phyloP scores from a whole-genome alignment of 2,329 filamentous ascomycete genomes.

The Colletotrichum sp. region DNA sequence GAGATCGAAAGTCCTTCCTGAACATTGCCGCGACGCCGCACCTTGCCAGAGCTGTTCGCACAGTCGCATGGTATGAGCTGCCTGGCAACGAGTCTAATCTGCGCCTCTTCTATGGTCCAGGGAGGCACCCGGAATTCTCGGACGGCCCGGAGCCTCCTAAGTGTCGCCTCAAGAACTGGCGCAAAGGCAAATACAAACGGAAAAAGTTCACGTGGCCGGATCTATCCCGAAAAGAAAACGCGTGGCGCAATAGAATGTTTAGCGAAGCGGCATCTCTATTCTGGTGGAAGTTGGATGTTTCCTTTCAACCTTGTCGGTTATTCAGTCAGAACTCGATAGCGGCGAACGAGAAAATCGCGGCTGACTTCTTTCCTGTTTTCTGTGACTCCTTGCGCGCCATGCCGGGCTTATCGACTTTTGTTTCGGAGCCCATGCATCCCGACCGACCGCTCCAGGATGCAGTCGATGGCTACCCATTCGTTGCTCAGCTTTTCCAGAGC shows the following conservation, averaged over 20 bases:
- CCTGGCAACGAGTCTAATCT: neutral
- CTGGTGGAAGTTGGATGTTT: neutral
- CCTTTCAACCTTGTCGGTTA: neutral
- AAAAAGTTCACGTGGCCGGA: neutral
- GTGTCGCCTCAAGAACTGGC: neutral
- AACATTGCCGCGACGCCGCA: neutral
- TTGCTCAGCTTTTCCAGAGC: neutral
- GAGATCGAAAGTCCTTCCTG: neutral
- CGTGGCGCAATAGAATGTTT: neutral
- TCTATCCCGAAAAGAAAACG: neutral
- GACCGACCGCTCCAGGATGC: neutral
- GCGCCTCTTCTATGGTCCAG: neutral
- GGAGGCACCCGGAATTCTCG: neutral
- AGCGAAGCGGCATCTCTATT: neutral
- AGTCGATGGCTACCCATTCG: neutral
- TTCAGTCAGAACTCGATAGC: accelerated
- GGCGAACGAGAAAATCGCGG: neutral
- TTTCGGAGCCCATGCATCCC: neutral
- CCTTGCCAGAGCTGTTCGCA: neutral
- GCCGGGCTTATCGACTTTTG: neutral
- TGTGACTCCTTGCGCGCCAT: neutral
- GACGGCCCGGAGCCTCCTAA: neutral
- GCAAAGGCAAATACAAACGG: neutral
- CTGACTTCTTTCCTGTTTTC: neutral
- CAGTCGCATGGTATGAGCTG: neutral